Base-by-base conservation (phyloP, 2,329 filamentous ascomycete genomes). In the Westerdykella ornata region DNA sequence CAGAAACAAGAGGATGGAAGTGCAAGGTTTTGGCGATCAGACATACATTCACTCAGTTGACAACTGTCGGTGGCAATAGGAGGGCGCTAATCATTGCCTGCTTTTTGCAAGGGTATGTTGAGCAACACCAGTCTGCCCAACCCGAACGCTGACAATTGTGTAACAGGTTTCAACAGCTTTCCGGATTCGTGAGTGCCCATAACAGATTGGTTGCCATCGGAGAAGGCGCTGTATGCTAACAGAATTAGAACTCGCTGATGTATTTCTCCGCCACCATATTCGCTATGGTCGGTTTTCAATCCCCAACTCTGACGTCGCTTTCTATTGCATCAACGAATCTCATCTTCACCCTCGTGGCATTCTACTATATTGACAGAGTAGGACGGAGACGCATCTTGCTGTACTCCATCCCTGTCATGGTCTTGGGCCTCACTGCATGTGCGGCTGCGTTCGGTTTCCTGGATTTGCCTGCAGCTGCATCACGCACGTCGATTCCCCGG, bases 131-230 rank as follows among this genome's bases (percentile, higher is more conserved):
- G n/a, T n/a, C n/a, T n/a, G n/a, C n/a, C n/a, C n/a, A n/a, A n/a
- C n/a, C n/a, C n/a, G n/a, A n/a, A n/a, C n/a, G n/a, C n/a, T n/a
- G n/a, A n/a, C n/a, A n/a, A n/a, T n/a, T n/a, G n/a, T n/a, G n/a
- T n/a, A n/a, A n/a, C n/a, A n/a, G n/a, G 0, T 70, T 94, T 5
- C 90, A 96, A 66, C 90, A 97, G 63, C 74, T 94, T 1, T 92
- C 85, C 56, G 88, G 66, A 15, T 68, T 68, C 46, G 62, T 66
- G 56, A 49, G 61, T 54, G 26, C 34, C 15, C 18, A 26, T 34
- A 33, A n/a, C n/a, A n/a, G n/a, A n/a, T n/a, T n/a, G n/a, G 16
- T 4, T n/a, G 14, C 12, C 3, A 37, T 37, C 19, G 28, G 15
- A 17, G 26, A 22, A 22, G 22, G 6, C 4, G 9, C 9, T 34